Conservation (phyloP, 306 rosid species). For the Rubus parviflorus region DNA sequence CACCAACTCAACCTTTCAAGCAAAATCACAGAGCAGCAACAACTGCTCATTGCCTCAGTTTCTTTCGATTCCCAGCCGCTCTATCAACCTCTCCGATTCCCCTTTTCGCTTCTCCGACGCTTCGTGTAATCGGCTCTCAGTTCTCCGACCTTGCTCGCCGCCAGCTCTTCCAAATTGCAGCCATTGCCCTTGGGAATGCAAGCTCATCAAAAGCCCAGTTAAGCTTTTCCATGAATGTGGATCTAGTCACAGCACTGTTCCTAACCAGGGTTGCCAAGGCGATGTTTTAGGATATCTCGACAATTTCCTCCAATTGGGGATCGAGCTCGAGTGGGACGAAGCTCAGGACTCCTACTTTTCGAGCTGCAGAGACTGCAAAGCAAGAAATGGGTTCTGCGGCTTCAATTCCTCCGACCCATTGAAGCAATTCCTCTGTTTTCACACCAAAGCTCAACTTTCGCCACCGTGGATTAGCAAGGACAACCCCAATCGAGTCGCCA, state of each 20-base stretch:
- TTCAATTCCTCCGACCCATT: conserved; percentile 62
- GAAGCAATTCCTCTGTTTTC: conserved; percentile 55
- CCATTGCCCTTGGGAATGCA: conserved; percentile 76
- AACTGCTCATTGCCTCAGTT: conserved; percentile 37
- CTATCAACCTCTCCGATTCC: conserved; percentile 59
- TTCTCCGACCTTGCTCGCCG: conserved; percentile 61
- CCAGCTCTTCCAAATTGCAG: conserved; percentile 57
- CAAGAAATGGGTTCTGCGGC: conserved; percentile 61
- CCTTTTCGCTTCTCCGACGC: conserved; percentile 64
- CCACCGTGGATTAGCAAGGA: conserved; percentile 51
- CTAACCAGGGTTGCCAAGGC: conserved; percentile 49
- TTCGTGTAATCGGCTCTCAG: conserved; percentile 59
- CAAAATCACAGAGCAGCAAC: neutral
- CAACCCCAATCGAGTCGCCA: conserved; percentile 35
- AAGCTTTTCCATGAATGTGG: conserved; percentile 53
- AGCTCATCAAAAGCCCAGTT: conserved; percentile 57
- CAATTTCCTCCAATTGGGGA: conserved; percentile 38
- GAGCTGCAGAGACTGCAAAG: conserved; percentile 49
- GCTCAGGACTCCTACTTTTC: conserved; percentile 59
- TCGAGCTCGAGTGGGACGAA: conserved; percentile 77
- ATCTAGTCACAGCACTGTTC: conserved; percentile 36
- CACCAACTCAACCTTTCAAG: neutral
- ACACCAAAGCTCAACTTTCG: conserved; percentile 29
- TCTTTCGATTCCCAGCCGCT: conserved; percentile 45
- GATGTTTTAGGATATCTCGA: conserved; percentile 67